Conservation (phyloP, 345 rosid genomes). For the Eutrema heterophyllum region DNA sequence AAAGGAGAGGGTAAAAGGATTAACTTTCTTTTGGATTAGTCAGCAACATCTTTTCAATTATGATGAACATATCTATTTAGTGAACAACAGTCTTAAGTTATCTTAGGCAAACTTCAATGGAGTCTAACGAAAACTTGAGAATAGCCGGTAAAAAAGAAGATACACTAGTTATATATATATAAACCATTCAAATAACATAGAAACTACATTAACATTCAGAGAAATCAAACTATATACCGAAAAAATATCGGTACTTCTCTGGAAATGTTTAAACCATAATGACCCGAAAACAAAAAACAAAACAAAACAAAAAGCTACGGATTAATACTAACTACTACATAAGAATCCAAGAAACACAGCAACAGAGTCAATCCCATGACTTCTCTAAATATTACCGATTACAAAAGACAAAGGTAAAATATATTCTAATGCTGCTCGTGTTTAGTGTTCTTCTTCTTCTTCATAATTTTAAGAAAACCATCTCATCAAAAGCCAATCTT, state of each 20-base stretch:
- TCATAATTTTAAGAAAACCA: constrained; percentile 13
- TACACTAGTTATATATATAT: not conserved
- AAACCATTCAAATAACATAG: constrained; percentile 15
- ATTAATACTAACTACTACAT: constrained; percentile 11
- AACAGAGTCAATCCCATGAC: constrained; percentile 6
- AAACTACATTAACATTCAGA: constrained; percentile 16
- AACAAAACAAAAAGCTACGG: not conserved
- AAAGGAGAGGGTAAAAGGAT: not conserved
- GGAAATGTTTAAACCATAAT: constrained; percentile 12
- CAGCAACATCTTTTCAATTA: not conserved
- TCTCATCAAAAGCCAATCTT: constrained; percentile 21
- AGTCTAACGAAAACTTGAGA: too few relatives aligned
- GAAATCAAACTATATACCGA: constrained; percentile 24
- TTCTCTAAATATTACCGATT: constrained; percentile 21
- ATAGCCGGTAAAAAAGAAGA: not conserved
- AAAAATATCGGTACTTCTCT: constrained; percentile 16
- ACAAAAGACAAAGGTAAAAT: constrained; percentile 35
- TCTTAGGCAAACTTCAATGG: not conserved
- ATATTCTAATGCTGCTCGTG: constrained; percentile 14
- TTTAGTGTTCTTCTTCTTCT: constrained; percentile 17
- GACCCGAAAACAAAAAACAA: not conserved
- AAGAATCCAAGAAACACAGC: constrained; percentile 31
- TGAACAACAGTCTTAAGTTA: not conserved
- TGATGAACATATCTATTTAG: not conserved
- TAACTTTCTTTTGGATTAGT: not conserved